Percentiles rank a stretch among this genome's conserved stretches.
phyloP scores from a whole-genome alignment of 306 rosid genomes.

The Cicer arietinum region DNA sequence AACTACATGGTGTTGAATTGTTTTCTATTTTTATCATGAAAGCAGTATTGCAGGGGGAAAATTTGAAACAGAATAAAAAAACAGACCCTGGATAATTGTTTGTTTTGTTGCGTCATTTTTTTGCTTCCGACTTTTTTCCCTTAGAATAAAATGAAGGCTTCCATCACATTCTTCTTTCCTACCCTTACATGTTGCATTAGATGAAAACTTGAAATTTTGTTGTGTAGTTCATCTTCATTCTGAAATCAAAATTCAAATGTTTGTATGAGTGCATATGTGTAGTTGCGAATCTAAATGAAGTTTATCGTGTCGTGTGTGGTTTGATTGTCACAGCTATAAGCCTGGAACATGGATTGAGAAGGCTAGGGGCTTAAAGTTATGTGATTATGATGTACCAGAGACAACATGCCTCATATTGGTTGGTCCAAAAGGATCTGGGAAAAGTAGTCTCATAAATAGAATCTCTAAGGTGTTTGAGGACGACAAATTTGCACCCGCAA shows the following conservation, averaged over 20 bases:
- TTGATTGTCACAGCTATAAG: constrained; percentile 60
- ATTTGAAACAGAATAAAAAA: neutral
- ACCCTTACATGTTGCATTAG: constrained; percentile 3
- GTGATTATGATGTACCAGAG: constrained; percentile 77
- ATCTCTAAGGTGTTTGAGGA: constrained; percentile 74
- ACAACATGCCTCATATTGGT: constrained; percentile 71
- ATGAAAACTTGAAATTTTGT: constrained; percentile 16
- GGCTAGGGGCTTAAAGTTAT: constrained; percentile 54
- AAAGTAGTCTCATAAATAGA: constrained; percentile 86
- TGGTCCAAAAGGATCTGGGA: constrained; percentile 90
- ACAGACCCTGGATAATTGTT: neutral
- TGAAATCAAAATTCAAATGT: constrained; percentile 25
- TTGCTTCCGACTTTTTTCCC: neutral
- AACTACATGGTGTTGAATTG: neutral
- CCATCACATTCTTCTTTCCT: neutral
- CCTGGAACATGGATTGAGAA: constrained; percentile 82
- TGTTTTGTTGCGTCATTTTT: neutral
- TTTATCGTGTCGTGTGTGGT: constrained; percentile 29
- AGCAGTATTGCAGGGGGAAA: neutral
- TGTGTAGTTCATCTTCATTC: neutral
- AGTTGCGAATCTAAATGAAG: neutral
- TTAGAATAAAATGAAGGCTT: neutral
- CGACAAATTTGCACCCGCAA: constrained; percentile 64
- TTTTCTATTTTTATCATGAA: neutral
- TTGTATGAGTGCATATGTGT: constrained; percentile 9